phyloP scores from a whole-genome alignment of 257 asterid species.

The Nemophila menziesii region DNA sequence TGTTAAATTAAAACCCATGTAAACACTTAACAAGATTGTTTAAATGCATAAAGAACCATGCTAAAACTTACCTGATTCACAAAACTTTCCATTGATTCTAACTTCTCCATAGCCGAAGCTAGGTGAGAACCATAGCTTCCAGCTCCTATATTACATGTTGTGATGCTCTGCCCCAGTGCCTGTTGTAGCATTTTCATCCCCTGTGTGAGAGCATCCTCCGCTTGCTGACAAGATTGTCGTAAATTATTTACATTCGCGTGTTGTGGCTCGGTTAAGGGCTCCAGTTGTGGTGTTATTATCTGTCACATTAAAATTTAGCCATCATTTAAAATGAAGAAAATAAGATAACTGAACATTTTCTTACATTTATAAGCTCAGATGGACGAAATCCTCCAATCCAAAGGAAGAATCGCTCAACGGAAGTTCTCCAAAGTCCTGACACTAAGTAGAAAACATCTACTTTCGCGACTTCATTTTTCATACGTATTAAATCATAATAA shows the following conservation, averaged over 20 bases:
- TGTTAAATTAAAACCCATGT: slow-evolving; percentile 11
- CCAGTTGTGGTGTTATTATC: slow-evolving; percentile 68
- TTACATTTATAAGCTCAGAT: slow-evolving; percentile 74
- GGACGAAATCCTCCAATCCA: slow-evolving; percentile 98
- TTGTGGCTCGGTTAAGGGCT: slow-evolving; percentile 61
- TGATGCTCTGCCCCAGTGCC: slow-evolving; percentile 56
- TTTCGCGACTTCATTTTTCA: slow-evolving; percentile 72
- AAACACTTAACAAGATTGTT: no score
- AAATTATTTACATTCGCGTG: slow-evolving; percentile 30
- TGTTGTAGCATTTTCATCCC: slow-evolving; percentile 94
- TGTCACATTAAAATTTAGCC: slow-evolving; percentile 9
- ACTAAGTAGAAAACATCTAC: slow-evolving; percentile 73
- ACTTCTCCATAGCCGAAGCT: slow-evolving; percentile 47
- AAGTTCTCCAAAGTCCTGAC: slow-evolving; percentile 75
- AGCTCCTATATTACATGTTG: slow-evolving; percentile 31
- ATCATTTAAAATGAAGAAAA: background rate
- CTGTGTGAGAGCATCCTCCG: slow-evolving; percentile 85
- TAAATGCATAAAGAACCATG: background rate
- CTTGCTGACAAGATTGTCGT: slow-evolving; percentile 74
- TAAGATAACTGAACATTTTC: background rate
- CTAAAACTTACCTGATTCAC: slow-evolving; percentile 47
- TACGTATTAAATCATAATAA: slow-evolving; percentile 54
- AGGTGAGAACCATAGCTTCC: slow-evolving; percentile 47
- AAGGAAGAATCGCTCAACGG: slow-evolving; percentile 74
- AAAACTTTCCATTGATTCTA: slow-evolving; percentile 63